phyloP scores from a whole-genome alignment of 106 monocot species.

The Apostasia ramifera region DNA sequence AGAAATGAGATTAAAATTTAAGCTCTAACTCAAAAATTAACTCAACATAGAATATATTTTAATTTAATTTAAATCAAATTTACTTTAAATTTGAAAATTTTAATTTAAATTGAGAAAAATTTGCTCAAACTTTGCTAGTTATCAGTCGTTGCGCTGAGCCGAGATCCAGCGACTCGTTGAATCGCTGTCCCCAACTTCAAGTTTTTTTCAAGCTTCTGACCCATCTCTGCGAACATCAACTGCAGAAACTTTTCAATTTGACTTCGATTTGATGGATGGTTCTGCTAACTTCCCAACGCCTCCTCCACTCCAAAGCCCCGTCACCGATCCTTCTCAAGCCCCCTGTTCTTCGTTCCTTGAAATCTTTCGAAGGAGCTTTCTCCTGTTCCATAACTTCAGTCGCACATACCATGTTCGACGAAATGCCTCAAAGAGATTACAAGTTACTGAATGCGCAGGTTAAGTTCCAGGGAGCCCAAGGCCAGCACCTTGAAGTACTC shows the following conservation, averaged over 20 bases:
- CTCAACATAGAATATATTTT: not conserved
- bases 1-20: too few species aligned
- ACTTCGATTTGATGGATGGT: slow-evolving; percentile 2
- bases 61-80: too few species aligned
- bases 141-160: too few species aligned
- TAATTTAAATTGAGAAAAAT: too few species aligned
- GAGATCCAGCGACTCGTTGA: not conserved
- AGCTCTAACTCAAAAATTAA: not conserved
- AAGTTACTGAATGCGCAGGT: slow-evolving; percentile 15
- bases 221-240: not conserved
- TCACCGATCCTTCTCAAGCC: not conserved
- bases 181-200: not conserved
- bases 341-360: not conserved
- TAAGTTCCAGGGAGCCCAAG: slow-evolving; percentile 8
- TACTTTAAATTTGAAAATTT: too few species aligned
- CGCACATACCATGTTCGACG: slow-evolving; percentile 15
- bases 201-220: not conserved
- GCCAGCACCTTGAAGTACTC: slow-evolving; percentile 9
- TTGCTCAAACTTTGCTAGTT: too few species aligned
- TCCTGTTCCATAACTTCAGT: not conserved
- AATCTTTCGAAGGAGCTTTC: not conserved
- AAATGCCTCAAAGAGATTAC: slow-evolving; percentile 21
- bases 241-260: not conserved
- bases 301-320: not conserved
- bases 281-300: not conserved